phyloP scores from a whole-genome alignment of 2,329 filamentous ascomycete genomes.

The Dothistroma pini region DNA sequence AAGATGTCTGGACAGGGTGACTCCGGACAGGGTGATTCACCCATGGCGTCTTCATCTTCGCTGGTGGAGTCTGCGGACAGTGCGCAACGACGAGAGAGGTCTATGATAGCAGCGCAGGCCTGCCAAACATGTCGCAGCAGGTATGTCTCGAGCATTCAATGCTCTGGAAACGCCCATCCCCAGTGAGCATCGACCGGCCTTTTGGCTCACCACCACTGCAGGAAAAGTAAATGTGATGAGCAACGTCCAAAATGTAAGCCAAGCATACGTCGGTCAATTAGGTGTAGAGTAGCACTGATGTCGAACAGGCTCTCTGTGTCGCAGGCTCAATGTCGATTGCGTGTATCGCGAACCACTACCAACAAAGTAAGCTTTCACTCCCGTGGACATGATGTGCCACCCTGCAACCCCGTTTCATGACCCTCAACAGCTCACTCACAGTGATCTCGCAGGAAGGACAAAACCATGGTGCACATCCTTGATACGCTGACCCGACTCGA shows the following conservation, averaged over 20 bases:
- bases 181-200: background rate
- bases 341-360: conserved; percentile 58
- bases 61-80: conserved; percentile 16
- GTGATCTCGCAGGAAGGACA: conserved; percentile 53
- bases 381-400: background rate
- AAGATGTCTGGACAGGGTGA: background rate
- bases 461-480: conserved; percentile 59
- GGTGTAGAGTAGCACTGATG: background rate
- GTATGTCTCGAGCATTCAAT: conserved; percentile 15
- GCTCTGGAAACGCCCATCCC: background rate
- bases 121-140: conserved; percentile 55
- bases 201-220: conserved; percentile 24
- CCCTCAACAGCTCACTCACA: background rate
- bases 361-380: conserved; percentile 53
- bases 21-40: background rate
- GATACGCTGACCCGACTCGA: conserved; percentile 55
- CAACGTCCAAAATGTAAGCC: conserved; percentile 54
- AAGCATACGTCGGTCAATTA: background rate
- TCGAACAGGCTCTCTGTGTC: conserved; percentile 47
- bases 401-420: background rate
- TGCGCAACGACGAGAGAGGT: conserved; percentile 42
- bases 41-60: conserved; percentile 16
- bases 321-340: conserved; percentile 56
- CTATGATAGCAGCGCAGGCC: conserved; percentile 52
- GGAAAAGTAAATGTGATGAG: conserved; percentile 65